These are phyloP conservation scores for Knoxia roxburghii DNA, from an alignment of 257 asterid genomes.

Conservation along the genomic window DNA sequence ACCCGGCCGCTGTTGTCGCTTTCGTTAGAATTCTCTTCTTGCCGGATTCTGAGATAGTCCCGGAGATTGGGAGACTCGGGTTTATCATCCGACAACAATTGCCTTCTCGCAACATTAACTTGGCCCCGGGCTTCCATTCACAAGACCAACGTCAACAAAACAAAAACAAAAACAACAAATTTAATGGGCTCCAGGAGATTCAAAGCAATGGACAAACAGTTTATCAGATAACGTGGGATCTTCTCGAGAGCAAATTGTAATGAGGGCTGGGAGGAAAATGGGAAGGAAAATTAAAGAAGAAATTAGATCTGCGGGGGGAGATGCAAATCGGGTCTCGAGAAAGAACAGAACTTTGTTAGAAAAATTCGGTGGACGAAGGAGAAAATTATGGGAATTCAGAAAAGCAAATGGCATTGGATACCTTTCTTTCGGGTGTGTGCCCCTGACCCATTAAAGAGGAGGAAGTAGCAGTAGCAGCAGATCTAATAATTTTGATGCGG, in stretches of 20 bases:
- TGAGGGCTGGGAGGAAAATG: not conserved
- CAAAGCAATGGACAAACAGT: not conserved
- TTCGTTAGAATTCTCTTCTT: not conserved
- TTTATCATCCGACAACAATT: slow-evolving; percentile 12
- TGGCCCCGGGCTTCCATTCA: slow-evolving; percentile 8
- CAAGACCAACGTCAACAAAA: not conserved
- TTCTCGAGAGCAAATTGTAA: slow-evolving; percentile 9
- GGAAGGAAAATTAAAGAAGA: not conserved
- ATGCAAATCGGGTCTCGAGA: not conserved
- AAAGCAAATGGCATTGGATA: slow-evolving; percentile 15
- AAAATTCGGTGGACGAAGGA: not conserved
- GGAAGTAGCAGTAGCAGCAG: slow-evolving; percentile 2
- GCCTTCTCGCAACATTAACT: slow-evolving; percentile 2
- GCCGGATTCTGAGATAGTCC: slow-evolving; percentile 22
- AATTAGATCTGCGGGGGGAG: not conserved
- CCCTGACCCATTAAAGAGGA: slow-evolving; percentile 8
- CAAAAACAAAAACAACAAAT: not conserved
- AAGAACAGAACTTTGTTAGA: not conserved
- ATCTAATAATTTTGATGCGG: slow-evolving; percentile 10
- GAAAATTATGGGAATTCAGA: not conserved
- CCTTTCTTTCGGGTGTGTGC: slow-evolving; percentile 20
- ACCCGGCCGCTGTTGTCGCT: not conserved
- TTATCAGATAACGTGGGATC: slow-evolving; percentile 3
- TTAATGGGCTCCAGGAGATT: not conserved
- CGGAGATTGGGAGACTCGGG: slow-evolving; percentile 23